Percentiles rank a stretch among this genome's conserved stretches.
Evolutionary conservation across 768 basidiomycete species (phyloP).

Genomic region (Pleurotus pulmonarius): DNA sequence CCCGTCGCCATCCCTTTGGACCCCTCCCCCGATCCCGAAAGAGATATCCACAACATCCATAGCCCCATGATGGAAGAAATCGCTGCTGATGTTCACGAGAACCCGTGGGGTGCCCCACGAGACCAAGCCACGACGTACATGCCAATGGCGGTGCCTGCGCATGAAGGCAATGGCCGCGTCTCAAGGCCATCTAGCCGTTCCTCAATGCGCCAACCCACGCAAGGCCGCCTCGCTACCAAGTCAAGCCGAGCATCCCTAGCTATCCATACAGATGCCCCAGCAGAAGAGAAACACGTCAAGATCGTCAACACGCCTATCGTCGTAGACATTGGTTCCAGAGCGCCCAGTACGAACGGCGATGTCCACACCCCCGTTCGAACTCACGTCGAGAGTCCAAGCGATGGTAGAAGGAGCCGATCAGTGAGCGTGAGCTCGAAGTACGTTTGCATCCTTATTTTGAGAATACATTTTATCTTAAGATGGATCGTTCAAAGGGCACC

Average conservation of each 20-base stretch:
- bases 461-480: not conserved
- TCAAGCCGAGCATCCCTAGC: conserved; percentile 3
- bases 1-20: conserved; percentile 1
- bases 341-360: not conserved
- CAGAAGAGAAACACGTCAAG: conserved; percentile 7
- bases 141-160: not conserved
- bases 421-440: conserved; percentile 12
- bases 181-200: conserved; percentile 2
- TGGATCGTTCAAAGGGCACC: conserved; percentile 12
- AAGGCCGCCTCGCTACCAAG: not conserved
- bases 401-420: conserved; percentile 1
- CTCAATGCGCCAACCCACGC: not conserved
- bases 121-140: not conserved
- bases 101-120: not conserved
- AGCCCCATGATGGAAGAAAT: not conserved
- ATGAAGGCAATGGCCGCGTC: not conserved
- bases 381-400: not conserved
- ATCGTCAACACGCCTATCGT: conserved; percentile 6
- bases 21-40: conserved; percentile 2
- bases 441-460: not conserved
- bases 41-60: not conserved
- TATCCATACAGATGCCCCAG: not conserved
- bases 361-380: not conserved
- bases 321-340: not conserved
- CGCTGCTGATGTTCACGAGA: not conserved